Base-by-base conservation (phyloP, 805 yeast genomes). In the Wickerhamiella lipophila region DNA sequence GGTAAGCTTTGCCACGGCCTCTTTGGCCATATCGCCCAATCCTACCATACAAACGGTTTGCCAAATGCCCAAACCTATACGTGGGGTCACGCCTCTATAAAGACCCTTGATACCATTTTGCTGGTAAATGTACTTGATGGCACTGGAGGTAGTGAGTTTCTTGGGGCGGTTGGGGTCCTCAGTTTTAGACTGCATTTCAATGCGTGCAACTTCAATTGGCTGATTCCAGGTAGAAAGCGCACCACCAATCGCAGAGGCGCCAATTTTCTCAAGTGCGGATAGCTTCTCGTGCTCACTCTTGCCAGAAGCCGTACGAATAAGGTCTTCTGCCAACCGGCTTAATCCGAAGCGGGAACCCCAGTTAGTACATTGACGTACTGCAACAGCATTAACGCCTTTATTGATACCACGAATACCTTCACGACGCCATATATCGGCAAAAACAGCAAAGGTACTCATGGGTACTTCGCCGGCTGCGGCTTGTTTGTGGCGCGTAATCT, bases 21-120 rank as follows among this genome's bases (percentile, higher is more conserved):
- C 86, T 64, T 78, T 81, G 29, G 87, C 87, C 67, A 87, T 84
- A 63, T 92, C 98, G 65, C 97, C 98, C 57, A 92, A 78, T 11
- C 95, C 96, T 52, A 89, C 97, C 97, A 89, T 89, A 66, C 94
- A 89, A 42, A 89, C 86, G 2, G 97, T 89, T 72, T 92, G 98
- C 96, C 97, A 92, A 54, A 89, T 81, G 60, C 97, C 94, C 56
- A 92, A 75, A 50, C 95, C 96, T 57, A 92, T 77, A 74, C 98
- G 83, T 58, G 98, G 97, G 13, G 97, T 79, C 41, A 88, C 96
- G 63, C 98, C 98, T 66, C 95, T 77, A 65, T 88, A 92, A 54
- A 92, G 75, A 51, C 98, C 98, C 68, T 77, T 79, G 51, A 88
- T 52, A 57, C 98, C 98, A 63, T 81, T 84, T 58, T 79, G 76